Conservation (phyloP, 805 yeast genomes). For the Spencermartinsiella europaea region DNA sequence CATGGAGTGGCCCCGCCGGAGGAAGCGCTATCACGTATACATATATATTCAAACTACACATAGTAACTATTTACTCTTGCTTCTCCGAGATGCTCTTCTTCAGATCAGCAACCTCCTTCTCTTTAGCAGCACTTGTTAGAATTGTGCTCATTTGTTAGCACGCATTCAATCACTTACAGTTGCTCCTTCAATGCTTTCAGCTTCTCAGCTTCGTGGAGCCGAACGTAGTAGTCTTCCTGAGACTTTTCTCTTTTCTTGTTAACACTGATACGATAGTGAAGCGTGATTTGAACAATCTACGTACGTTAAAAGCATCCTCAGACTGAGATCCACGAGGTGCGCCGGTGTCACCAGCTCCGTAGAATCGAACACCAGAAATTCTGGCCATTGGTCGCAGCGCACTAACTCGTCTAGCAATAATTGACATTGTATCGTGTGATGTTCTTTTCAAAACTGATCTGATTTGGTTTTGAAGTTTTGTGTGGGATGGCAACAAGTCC, state of each 20-base stretch:
- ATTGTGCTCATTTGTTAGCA: neutral
- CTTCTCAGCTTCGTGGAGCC: conserved; percentile 87
- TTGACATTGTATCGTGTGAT: too few relatives aligned
- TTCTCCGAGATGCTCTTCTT: conserved; percentile 21
- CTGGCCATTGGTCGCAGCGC: conserved; percentile 2
- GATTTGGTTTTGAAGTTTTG: too few relatives aligned
- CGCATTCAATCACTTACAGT: conserved; percentile 26
- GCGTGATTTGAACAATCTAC: conserved; percentile 21
- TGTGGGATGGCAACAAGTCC: too few relatives aligned
- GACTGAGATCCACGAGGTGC: conserved; percentile 49
- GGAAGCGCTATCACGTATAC: too few relatives aligned
- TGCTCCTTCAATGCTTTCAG: conserved; percentile 64
- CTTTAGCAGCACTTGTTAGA: conserved; percentile 16
- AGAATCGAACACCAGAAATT: conserved; percentile 29
- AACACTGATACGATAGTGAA: too few relatives aligned
- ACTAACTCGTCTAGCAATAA: neutral
- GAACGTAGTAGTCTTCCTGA: conserved; percentile 78
- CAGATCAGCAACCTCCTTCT: conserved; percentile 26
- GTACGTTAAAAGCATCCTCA: conserved; percentile 55
- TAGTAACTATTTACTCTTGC: neutral
- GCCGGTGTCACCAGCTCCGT: conserved; percentile 59
- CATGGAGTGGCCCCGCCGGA: too few relatives aligned
- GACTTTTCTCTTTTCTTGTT: conserved; percentile 94
- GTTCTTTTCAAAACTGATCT: too few relatives aligned
- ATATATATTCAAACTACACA: neutral